Percentiles rank a stretch among this genome's conserved stretches.
Conservation (phyloP, 1,284 basidiomycete species). For the Apiotrichum domesticum region DNA sequence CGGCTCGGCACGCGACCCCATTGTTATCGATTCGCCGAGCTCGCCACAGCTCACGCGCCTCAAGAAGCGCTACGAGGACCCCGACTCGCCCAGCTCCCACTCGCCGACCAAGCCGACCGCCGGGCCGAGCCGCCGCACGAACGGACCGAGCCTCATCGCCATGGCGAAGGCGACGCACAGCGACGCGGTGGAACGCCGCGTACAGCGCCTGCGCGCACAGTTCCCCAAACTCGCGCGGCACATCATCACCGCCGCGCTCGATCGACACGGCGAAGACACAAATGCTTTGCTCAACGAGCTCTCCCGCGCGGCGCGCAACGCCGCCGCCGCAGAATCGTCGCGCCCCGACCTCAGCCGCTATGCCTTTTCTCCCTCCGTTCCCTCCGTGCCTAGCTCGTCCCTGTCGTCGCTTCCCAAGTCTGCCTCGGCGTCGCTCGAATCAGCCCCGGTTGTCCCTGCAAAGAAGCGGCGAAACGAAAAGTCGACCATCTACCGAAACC, state of each 20-base stretch:
- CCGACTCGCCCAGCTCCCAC: slow-evolving; percentile 1
- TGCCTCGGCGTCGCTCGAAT: background rate
- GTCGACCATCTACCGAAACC: slow-evolving; percentile 47
- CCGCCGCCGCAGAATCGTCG: background rate
- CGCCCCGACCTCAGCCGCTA: background rate
- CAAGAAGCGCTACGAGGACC: slow-evolving; percentile 22
- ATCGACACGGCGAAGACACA: slow-evolving; percentile 14
- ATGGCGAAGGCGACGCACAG: slow-evolving; percentile 13
- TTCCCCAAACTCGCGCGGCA: slow-evolving; percentile 17
- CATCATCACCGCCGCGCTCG: slow-evolving; percentile 13
- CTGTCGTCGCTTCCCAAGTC: background rate
- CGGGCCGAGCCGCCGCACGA: background rate
- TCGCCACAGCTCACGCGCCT: slow-evolving; percentile 22
- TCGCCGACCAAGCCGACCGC: background rate
- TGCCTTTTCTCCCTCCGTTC: slow-evolving; percentile 4
- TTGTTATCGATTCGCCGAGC: slow-evolving; percentile 11
- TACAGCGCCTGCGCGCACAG: slow-evolving; percentile 16
- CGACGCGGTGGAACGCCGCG: slow-evolving; percentile 7
- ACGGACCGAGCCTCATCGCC: slow-evolving; percentile 10
- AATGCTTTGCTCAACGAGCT: slow-evolving; percentile 20
- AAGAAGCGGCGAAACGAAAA: slow-evolving; percentile 35
- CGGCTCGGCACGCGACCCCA: background rate
- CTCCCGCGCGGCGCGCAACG: background rate
- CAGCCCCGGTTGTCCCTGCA: background rate
- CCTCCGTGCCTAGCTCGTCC: background rate